Evolutionary conservation across 2,329 filamentous ascomycete genomes (phyloP), one percentile per base, ranked within the genome.

Genomic region (Stachybotrys chlorohalonatus): DNA sequence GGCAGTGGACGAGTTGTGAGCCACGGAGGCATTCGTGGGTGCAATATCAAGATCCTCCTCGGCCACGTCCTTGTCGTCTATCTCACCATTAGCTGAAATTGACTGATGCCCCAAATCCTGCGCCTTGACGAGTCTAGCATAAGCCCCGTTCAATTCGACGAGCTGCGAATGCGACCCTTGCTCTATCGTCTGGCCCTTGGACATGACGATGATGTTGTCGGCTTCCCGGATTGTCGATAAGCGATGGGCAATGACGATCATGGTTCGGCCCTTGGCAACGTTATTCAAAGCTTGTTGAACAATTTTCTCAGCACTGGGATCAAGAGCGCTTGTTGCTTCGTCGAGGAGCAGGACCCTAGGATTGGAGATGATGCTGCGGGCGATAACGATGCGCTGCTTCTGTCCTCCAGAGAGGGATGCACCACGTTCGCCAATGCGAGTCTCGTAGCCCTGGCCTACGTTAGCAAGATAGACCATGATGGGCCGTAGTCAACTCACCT

Each of bases 391-490:
- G 6, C 85, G 77, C 62, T 88, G 85, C 53, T 84, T 78, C 61
- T 88, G 85, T 1, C 85, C 85, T 8, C 85, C 85, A 6, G 81
- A 86, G 0, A 89, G 70, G 49, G 83, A 83, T 8, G 83, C 80
- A 0, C 85, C 85, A 11, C 79, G 77, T 60, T 87, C 83, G 1
- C 85, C 85, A 5, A 88, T 83, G 24, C 74, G 69, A 0, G 84
- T 85, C 1, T 81, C 73, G 59, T 87, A 87, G 5, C 79, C 80
- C 66, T 72, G 13, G 5, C 1, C 3, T 42, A 13, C 36, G 13
- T 42, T 42, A 42, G 13, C 13, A 42, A 13, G 36, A 42, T 13
- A 13, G 13, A 4, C 0, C 7, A 6, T 7, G 16, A n/a, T 59
- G 11, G 56, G 52, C 9, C 13, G 5, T 42, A 42, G 36, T 3